Base-by-base conservation (phyloP, 2,329 filamentous ascomycete genomes). In the Mycosphaerelloides madeirae region DNA sequence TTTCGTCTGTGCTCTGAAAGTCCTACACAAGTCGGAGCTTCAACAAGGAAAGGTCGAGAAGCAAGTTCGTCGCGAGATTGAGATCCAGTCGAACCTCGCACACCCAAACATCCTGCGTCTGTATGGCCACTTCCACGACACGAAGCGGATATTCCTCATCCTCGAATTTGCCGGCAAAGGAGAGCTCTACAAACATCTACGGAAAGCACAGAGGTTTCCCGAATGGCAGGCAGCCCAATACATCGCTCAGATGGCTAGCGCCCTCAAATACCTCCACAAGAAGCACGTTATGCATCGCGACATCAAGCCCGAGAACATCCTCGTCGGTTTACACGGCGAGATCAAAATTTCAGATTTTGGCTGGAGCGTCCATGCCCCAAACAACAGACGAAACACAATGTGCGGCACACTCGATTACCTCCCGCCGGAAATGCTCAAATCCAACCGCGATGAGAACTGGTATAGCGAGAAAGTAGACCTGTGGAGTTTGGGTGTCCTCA, bases 301-400 rank as follows among this genome's bases (percentile, higher is more conserved):
- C 60, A 97, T 97, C 72, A 97, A 97, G 74, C 90, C 90, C 2
- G 90, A 97, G 70, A 97, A 97, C 62, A 97, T 97, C 53, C 78
- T 97, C 16, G 84, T 97, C 22, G 91, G 91, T 12, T 89, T 97
- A 48, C 91, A 97, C 64, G 93, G 90, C 55, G 93, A 98, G 74
- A 90, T 98, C 72, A 98, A 98, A 70, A 90, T 98, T 62, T 94
- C 88, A 3, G 93, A 98, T 68, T 98, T 97, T 62, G 91, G 93
- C 38, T 98, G 93, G 93, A 94, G 87, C 65, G 93, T 97, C 3
- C 93, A 98, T 68, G 93, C 93, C 4, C 93, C 93, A 20, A 96
- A 95, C 68, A 94, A 91, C 71, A 77, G 93, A 57, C 79, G 93
- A 50, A 85, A 90, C 62, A 98, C 93, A 44, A 90, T 97, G 81